Evolutionary conservation across 192 early-diverging fungal genomes (phyloP).

Genomic region (Entomortierella parvispora): DNA sequence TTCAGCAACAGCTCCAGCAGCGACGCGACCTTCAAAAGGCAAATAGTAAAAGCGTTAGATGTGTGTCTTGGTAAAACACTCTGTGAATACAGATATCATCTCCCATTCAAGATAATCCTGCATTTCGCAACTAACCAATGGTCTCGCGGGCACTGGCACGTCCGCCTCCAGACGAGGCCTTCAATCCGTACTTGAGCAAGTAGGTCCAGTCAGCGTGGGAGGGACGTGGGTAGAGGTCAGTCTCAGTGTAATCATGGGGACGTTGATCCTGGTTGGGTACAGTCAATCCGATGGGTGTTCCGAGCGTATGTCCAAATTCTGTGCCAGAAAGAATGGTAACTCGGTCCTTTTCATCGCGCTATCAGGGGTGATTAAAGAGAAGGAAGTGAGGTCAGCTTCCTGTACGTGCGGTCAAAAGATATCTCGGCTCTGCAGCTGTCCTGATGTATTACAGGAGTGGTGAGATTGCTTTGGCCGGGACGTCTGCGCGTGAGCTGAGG

Average conservation of each 20-base stretch:
- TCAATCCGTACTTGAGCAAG: slow-evolving; percentile 94
- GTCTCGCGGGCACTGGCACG: slow-evolving; percentile 95
- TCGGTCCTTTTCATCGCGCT: slow-evolving; percentile 95
- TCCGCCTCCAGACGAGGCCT: slow-evolving; percentile 95
- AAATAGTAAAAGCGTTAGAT: background rate
- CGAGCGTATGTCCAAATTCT: slow-evolving; percentile 92
- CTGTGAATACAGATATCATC: background rate
- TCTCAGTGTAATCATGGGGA: slow-evolving; percentile 96
- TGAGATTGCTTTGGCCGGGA: slow-evolving; percentile 95
- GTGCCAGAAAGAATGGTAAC: slow-evolving; percentile 93
- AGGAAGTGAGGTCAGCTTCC: background rate
- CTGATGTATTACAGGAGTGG: slow-evolving; percentile 95
- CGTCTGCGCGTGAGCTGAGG: slow-evolving; percentile 90
- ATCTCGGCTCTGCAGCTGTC: too few species aligned
- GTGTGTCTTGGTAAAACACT: background rate
- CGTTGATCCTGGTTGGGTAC: slow-evolving; percentile 97
- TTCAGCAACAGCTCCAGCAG: slow-evolving; percentile 98
- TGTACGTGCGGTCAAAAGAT: too few species aligned
- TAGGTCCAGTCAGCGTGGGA: slow-evolving; percentile 99
- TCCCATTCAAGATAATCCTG: too few species aligned
- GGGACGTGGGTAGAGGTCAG: slow-evolving; percentile 94
- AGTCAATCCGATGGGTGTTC: slow-evolving; percentile 93
- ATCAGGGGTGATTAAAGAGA: slow-evolving; percentile 11
- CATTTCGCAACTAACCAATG: slow-evolving; percentile 75
- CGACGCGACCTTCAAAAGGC: slow-evolving; percentile 80